Percentiles rank a stretch among this genome's conserved stretches.
phyloP scores from a whole-genome alignment of 495 filamentous ascomycete genomes.

The Podospora pseudopauciseta region DNA sequence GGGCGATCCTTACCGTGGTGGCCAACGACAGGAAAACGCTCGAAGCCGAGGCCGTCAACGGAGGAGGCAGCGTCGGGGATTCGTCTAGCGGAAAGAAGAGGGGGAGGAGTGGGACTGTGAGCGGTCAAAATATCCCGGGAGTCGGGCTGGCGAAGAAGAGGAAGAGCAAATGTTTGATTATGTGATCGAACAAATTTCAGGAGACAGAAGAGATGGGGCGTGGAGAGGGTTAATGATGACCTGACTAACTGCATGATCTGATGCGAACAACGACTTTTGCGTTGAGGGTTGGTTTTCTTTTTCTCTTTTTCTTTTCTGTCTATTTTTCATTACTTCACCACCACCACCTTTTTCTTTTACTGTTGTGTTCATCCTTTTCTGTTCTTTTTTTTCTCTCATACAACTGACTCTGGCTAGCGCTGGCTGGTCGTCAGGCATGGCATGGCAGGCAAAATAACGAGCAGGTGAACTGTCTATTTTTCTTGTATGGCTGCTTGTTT shows the following conservation, averaged over 20 bases:
- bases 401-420: neutral
- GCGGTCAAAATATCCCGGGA: slow-evolving; percentile 23
- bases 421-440: neutral
- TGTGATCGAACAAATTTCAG: slow-evolving; percentile 16
- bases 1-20: slow-evolving; percentile 83
- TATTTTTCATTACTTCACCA: neutral
- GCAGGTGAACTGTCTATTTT: slow-evolving; percentile 5
- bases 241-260: slow-evolving; percentile 3
- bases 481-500: neutral
- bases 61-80: slow-evolving; percentile 9
- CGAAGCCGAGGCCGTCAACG: slow-evolving; percentile 40
- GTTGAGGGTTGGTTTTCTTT: slow-evolving; percentile 4
- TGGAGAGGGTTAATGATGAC: slow-evolving; percentile 19
- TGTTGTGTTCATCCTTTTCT: slow-evolving; percentile 1
- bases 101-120: slow-evolving; percentile 14
- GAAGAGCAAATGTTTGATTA: slow-evolving; percentile 52
- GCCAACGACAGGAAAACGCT: slow-evolving; percentile 56
- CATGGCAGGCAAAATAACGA: slow-evolving; percentile 13
- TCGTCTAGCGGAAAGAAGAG: neutral
- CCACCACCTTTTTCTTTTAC: neutral
- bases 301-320: slow-evolving; percentile 7
- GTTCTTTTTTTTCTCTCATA: slow-evolving; percentile 3
- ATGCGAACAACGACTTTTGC: slow-evolving; percentile 10
- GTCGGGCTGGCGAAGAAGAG: slow-evolving; percentile 41
- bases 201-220: slow-evolving; percentile 8